Conservation (phyloP, 2,329 filamentous ascomycete species). For the Fusarium acutatum region DNA sequence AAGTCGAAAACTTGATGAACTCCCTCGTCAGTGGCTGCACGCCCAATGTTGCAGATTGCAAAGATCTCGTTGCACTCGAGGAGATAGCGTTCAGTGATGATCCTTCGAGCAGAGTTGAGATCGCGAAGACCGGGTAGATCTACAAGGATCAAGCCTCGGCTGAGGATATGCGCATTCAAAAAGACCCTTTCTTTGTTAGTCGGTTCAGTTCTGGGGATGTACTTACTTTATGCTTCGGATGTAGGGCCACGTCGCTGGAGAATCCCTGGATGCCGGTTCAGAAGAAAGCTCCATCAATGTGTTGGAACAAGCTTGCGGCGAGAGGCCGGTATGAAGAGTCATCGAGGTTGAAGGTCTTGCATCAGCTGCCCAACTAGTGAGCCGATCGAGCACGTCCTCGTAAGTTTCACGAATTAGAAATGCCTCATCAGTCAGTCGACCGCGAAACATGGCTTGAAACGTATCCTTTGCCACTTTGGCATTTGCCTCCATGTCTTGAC, state of each 20-base stretch:
- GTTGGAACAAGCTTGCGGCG: constrained; percentile 45
- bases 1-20: constrained; percentile 53
- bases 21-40: constrained; percentile 53
- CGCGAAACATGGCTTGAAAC: constrained; percentile 50
- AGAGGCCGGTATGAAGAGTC: neutral
- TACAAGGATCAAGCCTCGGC: constrained; percentile 57
- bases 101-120: constrained; percentile 53
- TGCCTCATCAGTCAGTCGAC: constrained; percentile 23
- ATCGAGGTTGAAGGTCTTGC: constrained; percentile 2
- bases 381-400: constrained; percentile 19
- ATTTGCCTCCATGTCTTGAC: constrained; percentile 35
- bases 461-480: constrained; percentile 49
- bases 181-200: constrained; percentile 50
- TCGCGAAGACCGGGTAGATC: constrained; percentile 58
- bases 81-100: constrained; percentile 56
- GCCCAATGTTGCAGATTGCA: constrained; percentile 52
- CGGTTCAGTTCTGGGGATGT: neutral
- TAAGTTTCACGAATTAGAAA: constrained; percentile 30
- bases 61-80: constrained; percentile 58
- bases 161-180: constrained; percentile 55
- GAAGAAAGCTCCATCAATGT: constrained; percentile 51
- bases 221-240: constrained; percentile 54
- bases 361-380: constrained; percentile 38
- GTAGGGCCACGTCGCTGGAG: constrained; percentile 52
- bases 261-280: constrained; percentile 30